A percentile compares a stretch with the other conserved stretches of the same genome.
These are phyloP conservation scores for Suillus luteus DNA, from an alignment of 768 basidiomycete genomes.

Conservation along the genomic window DNA sequence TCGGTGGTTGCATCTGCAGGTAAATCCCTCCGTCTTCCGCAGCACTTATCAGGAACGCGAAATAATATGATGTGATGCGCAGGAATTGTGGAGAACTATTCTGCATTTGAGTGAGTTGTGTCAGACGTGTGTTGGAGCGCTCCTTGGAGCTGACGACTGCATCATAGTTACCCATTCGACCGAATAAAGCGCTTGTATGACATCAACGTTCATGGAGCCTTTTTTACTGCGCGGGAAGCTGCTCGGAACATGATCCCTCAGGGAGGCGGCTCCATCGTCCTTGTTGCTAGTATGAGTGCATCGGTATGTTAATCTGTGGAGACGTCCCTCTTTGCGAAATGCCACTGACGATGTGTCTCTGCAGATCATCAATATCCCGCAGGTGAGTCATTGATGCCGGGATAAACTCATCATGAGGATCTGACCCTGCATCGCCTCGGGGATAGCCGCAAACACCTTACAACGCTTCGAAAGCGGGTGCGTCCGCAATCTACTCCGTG, in stretches of 20 bases:
- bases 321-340: slow-evolving; percentile 11
- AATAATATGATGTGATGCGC: slow-evolving; percentile 12
- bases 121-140: slow-evolving; percentile 3
- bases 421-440: background rate
- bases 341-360: slow-evolving; percentile 17
- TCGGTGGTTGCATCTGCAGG: slow-evolving; percentile 90
- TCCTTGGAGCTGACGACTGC: slow-evolving; percentile 17
- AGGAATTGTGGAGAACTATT: slow-evolving; percentile 89
- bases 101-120: slow-evolving; percentile 75
- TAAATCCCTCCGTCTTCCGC: slow-evolving; percentile 20
- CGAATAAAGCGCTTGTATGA: slow-evolving; percentile 83
- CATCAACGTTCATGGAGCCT: slow-evolving; percentile 92
- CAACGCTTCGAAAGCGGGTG: slow-evolving; percentile 92
- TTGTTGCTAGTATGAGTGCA: slow-evolving; percentile 92
- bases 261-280: slow-evolving; percentile 77
- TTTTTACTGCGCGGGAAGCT: slow-evolving; percentile 95
- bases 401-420: background rate
- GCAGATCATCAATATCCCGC: slow-evolving; percentile 90
- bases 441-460: slow-evolving; percentile 86
- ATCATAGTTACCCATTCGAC: slow-evolving; percentile 76
- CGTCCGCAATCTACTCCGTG: slow-evolving; percentile 20
- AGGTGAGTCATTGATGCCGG: slow-evolving; percentile 43
- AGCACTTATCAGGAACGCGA: slow-evolving; percentile 1
- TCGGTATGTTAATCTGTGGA: slow-evolving; percentile 52
- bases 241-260: slow-evolving; percentile 88